phyloP scores from a whole-genome alignment of 2,329 filamentous ascomycete genomes.

The Talaromyces piceae region DNA sequence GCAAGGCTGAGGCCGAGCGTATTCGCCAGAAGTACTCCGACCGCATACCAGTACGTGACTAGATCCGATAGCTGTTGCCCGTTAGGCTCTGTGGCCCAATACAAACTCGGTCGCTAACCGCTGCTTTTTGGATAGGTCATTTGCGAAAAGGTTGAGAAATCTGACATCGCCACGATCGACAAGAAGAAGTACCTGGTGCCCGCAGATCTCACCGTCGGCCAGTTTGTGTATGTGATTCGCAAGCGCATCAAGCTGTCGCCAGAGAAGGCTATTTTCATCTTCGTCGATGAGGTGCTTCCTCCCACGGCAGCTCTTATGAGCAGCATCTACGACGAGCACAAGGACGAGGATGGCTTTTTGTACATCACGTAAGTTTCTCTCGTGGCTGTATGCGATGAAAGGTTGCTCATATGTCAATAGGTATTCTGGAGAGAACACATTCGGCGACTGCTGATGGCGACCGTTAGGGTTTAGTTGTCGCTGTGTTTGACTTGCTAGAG shows the following conservation, averaged over 20 bases:
- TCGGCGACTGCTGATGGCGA: conserved; percentile 49
- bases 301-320: conserved; percentile 97
- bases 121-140: conserved; percentile 62
- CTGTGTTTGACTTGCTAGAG: conserved; percentile 1
- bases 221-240: conserved; percentile 99
- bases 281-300: conserved; percentile 95
- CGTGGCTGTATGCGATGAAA: neutral
- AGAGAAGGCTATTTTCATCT: conserved; percentile 99
- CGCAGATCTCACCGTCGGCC: conserved; percentile 92
- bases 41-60: conserved; percentile 79
- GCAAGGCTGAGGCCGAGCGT: conserved; percentile 98
- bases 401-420: conserved; percentile 33
- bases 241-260: conserved; percentile 99
- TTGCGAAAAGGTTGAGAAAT: conserved; percentile 99
- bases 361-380: conserved; percentile 75
- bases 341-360: conserved; percentile 79
- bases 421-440: conserved; percentile 99
- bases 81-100: too few species aligned
- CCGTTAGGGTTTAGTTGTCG: neutral
- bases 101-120: conserved; percentile 14
- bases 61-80: too few species aligned
- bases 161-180: conserved; percentile 98
- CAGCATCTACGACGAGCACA: conserved; percentile 99
- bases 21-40: conserved; percentile 99
- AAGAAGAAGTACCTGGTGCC: conserved; percentile 99